Base-by-base conservation (phyloP, 2,329 filamentous ascomycete species). In the Tolypocladium ovalisporum region DNA sequence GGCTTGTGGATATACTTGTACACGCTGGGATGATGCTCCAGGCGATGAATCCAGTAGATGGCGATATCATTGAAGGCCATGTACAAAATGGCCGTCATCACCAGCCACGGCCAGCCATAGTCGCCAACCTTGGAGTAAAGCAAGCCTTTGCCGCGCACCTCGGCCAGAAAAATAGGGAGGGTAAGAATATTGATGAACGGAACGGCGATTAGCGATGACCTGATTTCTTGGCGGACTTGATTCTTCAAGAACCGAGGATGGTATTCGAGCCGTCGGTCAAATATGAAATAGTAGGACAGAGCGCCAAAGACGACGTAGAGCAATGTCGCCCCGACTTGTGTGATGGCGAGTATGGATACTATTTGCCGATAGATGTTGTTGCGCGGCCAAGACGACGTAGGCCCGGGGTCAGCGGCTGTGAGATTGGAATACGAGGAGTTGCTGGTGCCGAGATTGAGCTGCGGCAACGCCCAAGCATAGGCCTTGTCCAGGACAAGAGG, bases 271-370 rank as follows among this genome's bases (percentile, higher is more conserved):
- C 74, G 72, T 19, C 71, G 68, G 64, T 78, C 76, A 60, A 76
- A 78, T 57, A 92, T 75, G 72, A 89, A 83, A 71, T 86, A 73
- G 73, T 91, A 92, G 37, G 87, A 90, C 17, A 89, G 74, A 40
- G 82, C 78, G 29, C 87, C 84, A 68, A 83, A 88, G 62, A 85
- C 63, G 68, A 87, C 88, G 76, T 90, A 91, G 36, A 70, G 64
- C 13, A 56, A 55, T 17, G 70, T 66, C 56, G 72, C 73, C 57
- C 73, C 74, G 36, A 74, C 56, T 60, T 72, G 69, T 27, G 73
- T 73, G 55, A 75, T 61, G 61, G 72, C 54, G 13, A 75, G 63
- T 54, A 76, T 67, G 0, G 73, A 75, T 54, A 68, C 63, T 63
- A 63, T 61, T 57, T 76, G 74, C 55, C 74, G 73, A 42, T 68